Evolutionary conservation across 768 basidiomycete genomes (phyloP).

Genomic region (Boletellus sp.): DNA sequence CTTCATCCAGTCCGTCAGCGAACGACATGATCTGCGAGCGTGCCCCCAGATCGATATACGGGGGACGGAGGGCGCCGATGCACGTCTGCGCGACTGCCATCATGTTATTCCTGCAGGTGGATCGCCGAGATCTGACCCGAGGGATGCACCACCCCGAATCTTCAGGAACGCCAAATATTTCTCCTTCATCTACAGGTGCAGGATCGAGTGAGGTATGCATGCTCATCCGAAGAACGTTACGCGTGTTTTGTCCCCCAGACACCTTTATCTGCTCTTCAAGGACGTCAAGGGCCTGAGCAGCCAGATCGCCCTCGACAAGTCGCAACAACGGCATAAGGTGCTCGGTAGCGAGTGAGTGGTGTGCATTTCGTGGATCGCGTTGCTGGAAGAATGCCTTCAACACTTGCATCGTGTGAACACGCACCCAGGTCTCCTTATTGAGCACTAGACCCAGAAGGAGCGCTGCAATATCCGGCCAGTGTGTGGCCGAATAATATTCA

Average conservation of each 20-base stretch:
- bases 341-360: conserved; percentile 77
- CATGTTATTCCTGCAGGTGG: conserved; percentile 70
- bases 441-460: conserved; percentile 83
- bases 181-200: conserved; percentile 52
- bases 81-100: conserved; percentile 85
- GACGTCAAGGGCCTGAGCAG: conserved; percentile 85
- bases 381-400: conserved; percentile 87
- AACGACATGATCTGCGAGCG: conserved; percentile 38
- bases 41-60: conserved; percentile 70
- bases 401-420: conserved; percentile 79
- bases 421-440: conserved; percentile 79
- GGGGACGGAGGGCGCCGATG: conserved; percentile 63
- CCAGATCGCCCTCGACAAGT: conserved; percentile 82
- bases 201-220: conserved; percentile 57
- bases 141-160: conserved; percentile 88
- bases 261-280: conserved; percentile 86
- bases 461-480: conserved; percentile 80
- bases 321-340: conserved; percentile 88
- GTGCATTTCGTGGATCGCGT: conserved; percentile 69
- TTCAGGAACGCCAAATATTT: conserved; percentile 78
- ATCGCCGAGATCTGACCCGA: conserved; percentile 55
- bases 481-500: conserved; percentile 73
- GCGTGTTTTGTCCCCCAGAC: conserved; percentile 70
- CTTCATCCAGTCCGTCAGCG: conserved; percentile 46
- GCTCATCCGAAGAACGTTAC: conserved; percentile 90